Evolutionary conservation across 306 rosid genomes (phyloP).

Genomic region (Gillenia trifoliata): DNA sequence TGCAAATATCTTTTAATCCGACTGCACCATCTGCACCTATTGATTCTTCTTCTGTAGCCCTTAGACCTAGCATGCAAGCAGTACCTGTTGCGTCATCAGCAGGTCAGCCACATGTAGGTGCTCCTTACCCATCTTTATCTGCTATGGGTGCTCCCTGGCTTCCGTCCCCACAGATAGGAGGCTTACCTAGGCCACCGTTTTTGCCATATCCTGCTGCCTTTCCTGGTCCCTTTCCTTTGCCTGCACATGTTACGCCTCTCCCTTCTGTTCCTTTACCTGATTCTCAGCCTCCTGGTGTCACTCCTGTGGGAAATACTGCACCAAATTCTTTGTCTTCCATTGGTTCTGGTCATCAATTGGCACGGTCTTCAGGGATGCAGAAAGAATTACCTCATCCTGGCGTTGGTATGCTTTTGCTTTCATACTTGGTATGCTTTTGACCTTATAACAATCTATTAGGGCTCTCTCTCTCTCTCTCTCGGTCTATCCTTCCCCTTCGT

Average conservation of each 20-base stretch:
- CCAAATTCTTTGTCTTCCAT: slow-evolving; percentile 25
- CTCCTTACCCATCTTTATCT: slow-evolving; percentile 54
- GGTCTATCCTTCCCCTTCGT: background rate
- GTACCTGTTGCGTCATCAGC: slow-evolving; percentile 30
- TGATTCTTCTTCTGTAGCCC: slow-evolving; percentile 42
- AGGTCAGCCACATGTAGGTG: slow-evolving; percentile 39
- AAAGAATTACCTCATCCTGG: slow-evolving; percentile 42
- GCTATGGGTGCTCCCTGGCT: slow-evolving; percentile 69
- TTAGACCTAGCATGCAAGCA: slow-evolving; percentile 52
- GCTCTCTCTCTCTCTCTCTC: background rate
- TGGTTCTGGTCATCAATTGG: slow-evolving; percentile 31
- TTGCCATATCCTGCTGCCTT: slow-evolving; percentile 61
- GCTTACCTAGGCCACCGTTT: slow-evolving; percentile 54
- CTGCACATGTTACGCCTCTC: slow-evolving; percentile 58
- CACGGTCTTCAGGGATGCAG: slow-evolving; percentile 46
- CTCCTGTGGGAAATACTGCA: slow-evolving; percentile 46
- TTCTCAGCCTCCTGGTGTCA: slow-evolving; percentile 94
- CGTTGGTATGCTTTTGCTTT: slow-evolving; percentile 40
- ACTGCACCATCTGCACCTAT: slow-evolving; percentile 26
- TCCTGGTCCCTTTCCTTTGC: slow-evolving; percentile 62
- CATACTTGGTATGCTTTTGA: slow-evolving; percentile 1
- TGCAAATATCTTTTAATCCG: slow-evolving; percentile 34
- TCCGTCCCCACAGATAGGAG: slow-evolving; percentile 70
- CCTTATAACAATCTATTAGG: background rate
- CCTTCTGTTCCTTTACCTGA: slow-evolving; percentile 69